A percentile compares a stretch with the other conserved stretches of the same genome.
Evolutionary conservation across 1,284 basidiomycete genomes (phyloP).

Genomic region (Naganishia sp.): DNA sequence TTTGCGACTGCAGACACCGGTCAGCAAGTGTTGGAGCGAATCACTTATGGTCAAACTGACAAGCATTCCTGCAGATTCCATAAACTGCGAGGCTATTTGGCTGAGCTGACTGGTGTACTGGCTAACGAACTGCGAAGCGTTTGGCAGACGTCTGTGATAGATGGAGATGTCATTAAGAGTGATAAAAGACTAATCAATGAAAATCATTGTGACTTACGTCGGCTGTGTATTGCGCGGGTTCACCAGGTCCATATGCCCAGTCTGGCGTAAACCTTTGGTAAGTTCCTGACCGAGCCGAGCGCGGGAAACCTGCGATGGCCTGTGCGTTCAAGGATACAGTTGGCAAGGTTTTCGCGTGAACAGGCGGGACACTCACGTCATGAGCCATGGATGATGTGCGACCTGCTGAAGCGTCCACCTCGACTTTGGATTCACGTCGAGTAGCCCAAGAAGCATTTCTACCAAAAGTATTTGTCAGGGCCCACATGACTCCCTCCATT

Average conservation of each 20-base stretch:
- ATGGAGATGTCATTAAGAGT: not conserved
- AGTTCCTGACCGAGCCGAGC: constrained; percentile 69
- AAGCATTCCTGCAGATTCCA: constrained; percentile 50
- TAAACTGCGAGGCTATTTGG: constrained; percentile 51
- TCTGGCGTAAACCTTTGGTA: constrained; percentile 65
- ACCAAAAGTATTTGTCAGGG: constrained; percentile 8
- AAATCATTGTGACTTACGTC: not conserved
- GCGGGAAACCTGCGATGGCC: constrained; percentile 69
- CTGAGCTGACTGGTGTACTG: constrained; percentile 45
- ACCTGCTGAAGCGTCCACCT: constrained; percentile 73
- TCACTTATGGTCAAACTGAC: constrained; percentile 36
- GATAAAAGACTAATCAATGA: not conserved
- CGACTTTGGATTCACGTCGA: constrained; percentile 69
- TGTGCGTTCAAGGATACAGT: constrained; percentile 44
- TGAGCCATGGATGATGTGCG: constrained; percentile 75
- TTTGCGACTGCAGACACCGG: constrained; percentile 10
- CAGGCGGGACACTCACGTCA: constrained; percentile 58
- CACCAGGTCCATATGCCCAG: constrained; percentile 69
- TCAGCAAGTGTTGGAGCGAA: not conserved
- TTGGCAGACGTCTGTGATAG: not conserved
- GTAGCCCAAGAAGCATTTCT: constrained; percentile 73
- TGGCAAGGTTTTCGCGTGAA: not conserved
- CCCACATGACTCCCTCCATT: not conserved
- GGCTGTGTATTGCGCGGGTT: constrained; percentile 41
- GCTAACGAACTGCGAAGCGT: constrained; percentile 42